Base-by-base conservation (phyloP, 495 filamentous ascomycete species). In the Clavariopsis aquatica region DNA sequence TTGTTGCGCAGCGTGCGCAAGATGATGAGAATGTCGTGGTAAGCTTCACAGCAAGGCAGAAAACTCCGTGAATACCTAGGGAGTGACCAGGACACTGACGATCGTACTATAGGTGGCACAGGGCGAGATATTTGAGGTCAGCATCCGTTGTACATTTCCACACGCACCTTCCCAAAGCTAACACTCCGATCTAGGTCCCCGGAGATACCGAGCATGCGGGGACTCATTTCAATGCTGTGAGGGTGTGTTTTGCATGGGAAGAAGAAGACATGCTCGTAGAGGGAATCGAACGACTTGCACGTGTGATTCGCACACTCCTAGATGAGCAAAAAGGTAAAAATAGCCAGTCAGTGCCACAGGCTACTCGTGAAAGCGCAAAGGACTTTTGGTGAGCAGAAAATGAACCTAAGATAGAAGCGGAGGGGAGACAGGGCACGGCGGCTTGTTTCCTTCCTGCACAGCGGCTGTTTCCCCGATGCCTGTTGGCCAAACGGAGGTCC, bases 241-340 rank as follows among this genome's bases (percentile, higher is more conserved):
- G 59, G 46, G 9, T 95, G 8, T 90, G 87, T 64, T 92, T 90
- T 74, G 81, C 89, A 10, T 93, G 87, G 86, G 90, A 87, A 76
- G 82, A 87, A 20, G 85, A 85, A 71, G 79, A 79, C n/a, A 75
- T 81, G 53, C 64, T 95, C n/a, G 78, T 69, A 1, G 88, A 92
- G 70, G 91, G 89, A 0, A 80, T 94, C 10, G 71, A 73, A 73
- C 81, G 88, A 63, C 72, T 94, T 41, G 87, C 74, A 28, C 71
- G 69, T 29, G 82, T 84, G 31, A 60, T 84, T 38, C 52, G 54
- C 47, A 45, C 28, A 52, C 71, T 78, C 62, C 58, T 71, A 52
- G 63, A 71, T 53, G 69, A 72, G 28, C 17, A 66, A 28, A 62
- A 45, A 1, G 63, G 24, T 26, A 28, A 23, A 2, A 55, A 43